Evolutionary conservation across 768 basidiomycete genomes (phyloP).

Genomic region (Flagelloscypha sp.): DNA sequence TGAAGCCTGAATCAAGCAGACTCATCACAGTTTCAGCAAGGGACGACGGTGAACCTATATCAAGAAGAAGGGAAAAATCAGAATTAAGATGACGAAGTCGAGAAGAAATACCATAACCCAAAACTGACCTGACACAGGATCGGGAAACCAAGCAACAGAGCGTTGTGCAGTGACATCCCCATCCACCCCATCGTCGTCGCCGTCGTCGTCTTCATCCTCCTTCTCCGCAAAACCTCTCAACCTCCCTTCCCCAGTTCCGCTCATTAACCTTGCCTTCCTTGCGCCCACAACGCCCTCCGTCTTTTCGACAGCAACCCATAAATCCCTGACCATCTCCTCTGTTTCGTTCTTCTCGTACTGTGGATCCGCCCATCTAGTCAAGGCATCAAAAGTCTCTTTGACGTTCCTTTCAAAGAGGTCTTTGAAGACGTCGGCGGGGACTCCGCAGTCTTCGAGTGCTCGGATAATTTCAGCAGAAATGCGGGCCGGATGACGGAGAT

Average conservation of each 20-base stretch:
- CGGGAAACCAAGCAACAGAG: constrained; percentile 66
- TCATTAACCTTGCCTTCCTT: constrained; percentile 14
- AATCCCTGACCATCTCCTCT: constrained; percentile 13
- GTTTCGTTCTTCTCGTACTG: too few species aligned
- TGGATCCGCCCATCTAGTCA: constrained; percentile 18
- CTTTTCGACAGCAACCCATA: constrained; percentile 15
- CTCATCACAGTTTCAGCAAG: constrained; percentile 55
- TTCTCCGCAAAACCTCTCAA: constrained; percentile 33
- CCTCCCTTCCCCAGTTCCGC: constrained; percentile 29
- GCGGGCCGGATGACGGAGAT: constrained; percentile 24
- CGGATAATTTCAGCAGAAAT: constrained; percentile 36
- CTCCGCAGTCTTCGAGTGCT: constrained; percentile 39
- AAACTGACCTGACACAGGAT: constrained; percentile 55
- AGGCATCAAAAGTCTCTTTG: constrained; percentile 16
- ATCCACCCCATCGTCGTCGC: constrained; percentile 29
- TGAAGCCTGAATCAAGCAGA: constrained; percentile 53
- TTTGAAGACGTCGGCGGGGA: constrained; percentile 21
- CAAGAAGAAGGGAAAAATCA: too few species aligned
- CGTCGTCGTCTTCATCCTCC: constrained; percentile 28
- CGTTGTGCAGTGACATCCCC: constrained; percentile 19
- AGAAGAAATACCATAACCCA: too few species aligned
- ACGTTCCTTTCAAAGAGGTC: constrained; percentile 15
- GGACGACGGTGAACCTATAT: constrained; percentile 45
- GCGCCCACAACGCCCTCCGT: constrained; percentile 14
- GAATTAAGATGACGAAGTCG: too few species aligned